Base-by-base conservation (phyloP, 331 rosid genomes). In the Cucumis variabilis region DNA sequence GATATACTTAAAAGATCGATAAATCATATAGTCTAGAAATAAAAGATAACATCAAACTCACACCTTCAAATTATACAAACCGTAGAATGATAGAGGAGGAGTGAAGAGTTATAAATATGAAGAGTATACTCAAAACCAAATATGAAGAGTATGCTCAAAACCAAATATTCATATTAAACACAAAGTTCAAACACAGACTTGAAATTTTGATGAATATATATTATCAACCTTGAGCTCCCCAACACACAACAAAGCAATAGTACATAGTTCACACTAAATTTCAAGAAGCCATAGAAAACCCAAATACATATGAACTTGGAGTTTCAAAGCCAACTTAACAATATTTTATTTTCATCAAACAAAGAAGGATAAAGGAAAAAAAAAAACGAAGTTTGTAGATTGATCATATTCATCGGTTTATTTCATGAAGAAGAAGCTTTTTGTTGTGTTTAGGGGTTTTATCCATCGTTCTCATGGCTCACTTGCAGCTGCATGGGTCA, bases 401-500 rank as follows among this genome's bases (percentile, higher is more conserved):
- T 23, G 19, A 44, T 75, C 12, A 5, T 37, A 27, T 67, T 71
- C 79, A 50, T 55, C 79, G 50, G 53, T 74, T 85, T 73, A 74
- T 74, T 73, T 3, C 11, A 55, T 62, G 6, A 71, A 85, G 6
- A 71, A 85, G 71, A 83, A 37, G 44, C 44, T 37, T 37, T 37
- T 55, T 68, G 87, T 55, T 37, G 44, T 48, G 77, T 66, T 21
- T 63, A 15, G 73, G 86, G 13, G 1, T n/a, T 20, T 65, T 30
- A 14, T 25, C 84, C 44, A 79, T 16, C n/a, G 8, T 7, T 79
- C 68, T 41, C 28, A 23, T 41, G 15, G 48, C 65, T 91, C 88
- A 89, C 51, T 85, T 81, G 93, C 93, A 89, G 88, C 24, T 1
- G 89, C 91, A 91, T 73, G 91, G 85, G 84, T 62, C 90, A 48